Base-by-base conservation (phyloP, 2,329 filamentous ascomycete genomes). In the Tolypocladium cylindrosporum region DNA sequence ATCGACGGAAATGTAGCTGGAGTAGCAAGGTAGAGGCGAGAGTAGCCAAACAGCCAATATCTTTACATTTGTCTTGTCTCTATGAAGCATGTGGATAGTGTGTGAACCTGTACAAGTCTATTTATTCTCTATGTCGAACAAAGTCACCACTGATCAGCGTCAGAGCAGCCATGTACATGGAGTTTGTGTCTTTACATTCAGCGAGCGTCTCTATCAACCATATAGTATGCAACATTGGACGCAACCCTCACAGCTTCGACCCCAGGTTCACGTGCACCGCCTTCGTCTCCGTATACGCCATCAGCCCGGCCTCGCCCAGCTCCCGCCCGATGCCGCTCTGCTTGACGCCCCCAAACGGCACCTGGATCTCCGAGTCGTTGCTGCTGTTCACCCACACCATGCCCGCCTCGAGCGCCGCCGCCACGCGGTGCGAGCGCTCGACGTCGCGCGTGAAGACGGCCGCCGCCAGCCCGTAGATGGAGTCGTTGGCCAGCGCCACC, bases 401-500 rank as follows among this genome's bases (percentile, higher is more conserved):
- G 37, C 85, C 85, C 1, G 83, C 77, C 68, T 87, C 81, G 55
- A 88, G 81, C 19, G 78, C 78, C 60, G 79, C 78, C 5, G 81
- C 76, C 0, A 78, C 73, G 14, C 74, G 73, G 61, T 80, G 78
- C 4, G 76, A 72, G 36, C 72, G 70, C 57, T 74, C 77, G 55
- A 87, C 74, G 64, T 86, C 79, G 58, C 80, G 74, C 0, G 79
- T 87, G 63, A 88, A 88, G 2, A 89, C 70, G 0, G 84, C 80
- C 10, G 80, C 79, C 2, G 80, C 84, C 0, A 88, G 76, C 1
- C 84, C 85, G 62, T 86, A 87, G 0, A 77, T 79, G 0, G 80
- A 81, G 65, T 85, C 70, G 50, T 79, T 79, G 19, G 77, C 77
- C 58, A 77, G 63, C 13, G 43, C 55, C 21, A 79, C 64, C 0